Percentiles rank a stretch among this genome's conserved stretches.
phyloP scores from a whole-genome alignment of 805 yeast genomes.

The Saccharomycopsis fodiens region DNA sequence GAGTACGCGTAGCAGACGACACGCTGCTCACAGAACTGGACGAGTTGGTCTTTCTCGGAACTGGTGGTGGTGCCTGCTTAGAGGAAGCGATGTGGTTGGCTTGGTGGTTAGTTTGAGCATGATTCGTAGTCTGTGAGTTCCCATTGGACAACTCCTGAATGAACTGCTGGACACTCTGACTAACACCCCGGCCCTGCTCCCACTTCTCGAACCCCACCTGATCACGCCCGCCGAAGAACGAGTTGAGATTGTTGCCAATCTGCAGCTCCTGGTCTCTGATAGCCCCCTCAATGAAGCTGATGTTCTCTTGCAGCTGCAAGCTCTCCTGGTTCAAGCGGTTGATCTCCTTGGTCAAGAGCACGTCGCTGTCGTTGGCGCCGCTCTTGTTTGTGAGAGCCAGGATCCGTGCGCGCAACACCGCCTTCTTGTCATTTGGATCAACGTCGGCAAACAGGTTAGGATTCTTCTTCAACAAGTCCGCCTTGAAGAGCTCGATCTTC shows the following conservation, averaged over 20 bases:
- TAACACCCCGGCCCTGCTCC: constrained; percentile 77
- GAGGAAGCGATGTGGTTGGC: constrained; percentile 21
- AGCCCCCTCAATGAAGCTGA: constrained; percentile 65
- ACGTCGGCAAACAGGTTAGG: constrained; percentile 49
- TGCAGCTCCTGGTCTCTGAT: constrained; percentile 50
- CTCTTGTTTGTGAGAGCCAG: constrained; percentile 81
- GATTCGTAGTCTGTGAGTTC: too few species aligned
- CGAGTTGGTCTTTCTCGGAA: constrained; percentile 21
- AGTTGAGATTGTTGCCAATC: constrained; percentile 28
- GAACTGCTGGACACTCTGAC: constrained; percentile 55
- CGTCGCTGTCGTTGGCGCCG: constrained; percentile 31
- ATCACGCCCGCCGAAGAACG: constrained; percentile 29
- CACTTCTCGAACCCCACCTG: constrained; percentile 57
- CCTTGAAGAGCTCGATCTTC: constrained; percentile 56
- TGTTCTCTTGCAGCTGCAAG: constrained; percentile 29
- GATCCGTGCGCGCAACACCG: constrained; percentile 77
- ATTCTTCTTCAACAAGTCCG: constrained; percentile 47
- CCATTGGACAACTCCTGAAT: constrained; percentile 44
- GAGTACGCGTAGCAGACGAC: constrained; percentile 33
- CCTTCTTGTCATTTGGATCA: constrained; percentile 82
- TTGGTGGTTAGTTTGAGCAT: constrained; percentile 5
- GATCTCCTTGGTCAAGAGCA: constrained; percentile 30
- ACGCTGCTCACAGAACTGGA: too few species aligned
- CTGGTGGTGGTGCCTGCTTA: constrained; percentile 18
- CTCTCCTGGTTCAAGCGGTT: constrained; percentile 38